Base-by-base conservation (phyloP, 1,284 basidiomycete genomes). In the Singerocomus inundabilis region DNA sequence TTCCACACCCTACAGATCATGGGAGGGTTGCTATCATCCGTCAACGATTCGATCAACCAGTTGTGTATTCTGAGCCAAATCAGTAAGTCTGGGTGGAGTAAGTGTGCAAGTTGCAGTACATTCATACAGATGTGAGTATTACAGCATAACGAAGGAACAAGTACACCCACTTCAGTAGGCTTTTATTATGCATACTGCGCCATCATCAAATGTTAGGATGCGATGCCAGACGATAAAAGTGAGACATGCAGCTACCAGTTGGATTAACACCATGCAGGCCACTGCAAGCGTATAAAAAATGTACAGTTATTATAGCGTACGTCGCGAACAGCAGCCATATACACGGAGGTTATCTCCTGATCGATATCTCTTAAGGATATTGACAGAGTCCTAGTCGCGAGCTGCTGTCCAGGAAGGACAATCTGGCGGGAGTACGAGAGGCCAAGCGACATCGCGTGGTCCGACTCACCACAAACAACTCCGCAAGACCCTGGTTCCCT, bases 151-250 rank as follows among this genome's bases (percentile, higher is more conserved):
- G 60, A 51, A 65, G 48, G 35, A 53, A 57, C 11, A 65, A 38
- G 16, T 61, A 61, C 0, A 34, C 6, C 61, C 63, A 65, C 35
- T 65, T 65, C 24, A 52, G 49, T 4, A 24, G 49, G 10, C 30
- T 63, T 18, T 11, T 48, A 6, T 53, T 52, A 25, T 11, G 49
- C 62, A 63, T 64, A 5, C 59, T 33, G 15, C 49, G 41, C 63
- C 60, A 6, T 64, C 43, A 11, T 52, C 51, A 18, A 63, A 42
- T 15, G 52, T 51, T 12, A 61, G 5, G 16, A 52, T 5, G 28
- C 16, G 36, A 26, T 56, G 15, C 60, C 62, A 61, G 29, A 58
- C 42, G 15, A 64, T 31, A 30, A 64, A n/a, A 6, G 44, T 21
- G 8, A 61, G 28, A 3, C 53, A 50, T 30, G 49, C 38, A 5